A percentile compares a stretch with the other conserved stretches of the same genome.
Conservation (phyloP, 192 early-diverging fungal genomes). For the Phycomyces nitens region DNA sequence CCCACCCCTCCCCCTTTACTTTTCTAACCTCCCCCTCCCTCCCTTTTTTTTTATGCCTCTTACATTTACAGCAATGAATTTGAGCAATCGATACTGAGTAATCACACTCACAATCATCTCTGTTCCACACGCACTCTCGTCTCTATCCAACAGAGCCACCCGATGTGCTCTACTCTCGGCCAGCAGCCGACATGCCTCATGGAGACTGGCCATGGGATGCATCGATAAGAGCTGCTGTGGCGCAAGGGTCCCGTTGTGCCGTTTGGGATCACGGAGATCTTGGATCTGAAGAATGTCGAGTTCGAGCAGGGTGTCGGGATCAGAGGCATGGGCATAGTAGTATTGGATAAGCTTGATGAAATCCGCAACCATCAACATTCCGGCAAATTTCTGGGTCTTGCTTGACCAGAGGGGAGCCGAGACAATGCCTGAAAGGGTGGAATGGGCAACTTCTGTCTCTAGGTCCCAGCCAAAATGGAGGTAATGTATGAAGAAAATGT, state of each 20-base stretch:
- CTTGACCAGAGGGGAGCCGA: conserved; percentile 92
- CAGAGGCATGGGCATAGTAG: conserved; percentile 80
- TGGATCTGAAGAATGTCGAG: conserved; percentile 76
- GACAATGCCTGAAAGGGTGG: conserved; percentile 64
- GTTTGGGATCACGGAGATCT: conserved; percentile 54
- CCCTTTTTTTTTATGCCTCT: too few relatives aligned
- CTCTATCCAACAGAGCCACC: conserved; percentile 82
- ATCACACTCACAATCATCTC: conserved; percentile 78
- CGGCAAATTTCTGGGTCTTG: conserved; percentile 69
- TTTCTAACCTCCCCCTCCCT: too few relatives aligned
- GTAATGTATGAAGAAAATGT: too few relatives aligned
- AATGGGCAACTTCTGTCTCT: not conserved
- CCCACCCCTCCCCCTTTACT: too few relatives aligned
- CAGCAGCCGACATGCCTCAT: conserved; percentile 76
- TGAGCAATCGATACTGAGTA: conserved; percentile 47
- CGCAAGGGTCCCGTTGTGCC: conserved; percentile 48
- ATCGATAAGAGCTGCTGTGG: conserved; percentile 63
- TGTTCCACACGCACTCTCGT: conserved; percentile 16
- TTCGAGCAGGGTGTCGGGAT: conserved; percentile 56
- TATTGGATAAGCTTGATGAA: conserved; percentile 91
- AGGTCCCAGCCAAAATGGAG: too few relatives aligned
- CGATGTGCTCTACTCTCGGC: conserved; percentile 80
- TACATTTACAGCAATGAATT: conserved; percentile 37
- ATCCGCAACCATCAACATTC: conserved; percentile 94
- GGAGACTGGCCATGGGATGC: conserved; percentile 83